Conservation (phyloP, 345 rosid species). For the Trapa bicornis region DNA sequence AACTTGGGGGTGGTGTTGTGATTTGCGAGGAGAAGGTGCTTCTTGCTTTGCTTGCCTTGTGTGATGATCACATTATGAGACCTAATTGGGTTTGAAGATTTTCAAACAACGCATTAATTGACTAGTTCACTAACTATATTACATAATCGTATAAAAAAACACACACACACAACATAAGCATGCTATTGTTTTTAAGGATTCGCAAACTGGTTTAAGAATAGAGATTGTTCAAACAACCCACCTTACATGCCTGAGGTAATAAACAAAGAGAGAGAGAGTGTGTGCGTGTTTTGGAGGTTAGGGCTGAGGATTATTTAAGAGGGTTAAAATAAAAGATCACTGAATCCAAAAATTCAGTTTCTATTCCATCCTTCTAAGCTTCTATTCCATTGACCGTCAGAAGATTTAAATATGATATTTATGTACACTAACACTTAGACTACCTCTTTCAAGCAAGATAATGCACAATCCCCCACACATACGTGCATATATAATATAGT, state of each 20-base stretch:
- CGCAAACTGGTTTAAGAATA: too few species aligned
- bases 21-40: slow-evolving; percentile 28
- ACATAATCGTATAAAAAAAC: too few species aligned
- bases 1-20: slow-evolving; percentile 14
- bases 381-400: slow-evolving; percentile 95
- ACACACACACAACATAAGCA: too few species aligned
- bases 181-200: too few species aligned
- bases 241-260: too few species aligned
- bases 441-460: too few species aligned
- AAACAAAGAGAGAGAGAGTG: too few species aligned
- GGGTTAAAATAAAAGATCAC: slow-evolving; percentile 18
- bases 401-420: slow-evolving; percentile 5
- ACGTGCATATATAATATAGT: too few species aligned
- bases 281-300: background rate
- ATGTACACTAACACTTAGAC: too few species aligned
- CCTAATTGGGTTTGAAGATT: background rate
- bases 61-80: background rate
- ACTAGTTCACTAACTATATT: background rate
- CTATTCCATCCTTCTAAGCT: slow-evolving; percentile 91
- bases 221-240: too few species aligned
- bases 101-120: background rate
- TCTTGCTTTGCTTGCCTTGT: background rate
- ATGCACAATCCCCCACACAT: background rate
- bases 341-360: slow-evolving; percentile 51
- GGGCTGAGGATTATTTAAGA: slow-evolving; percentile 16